These are phyloP conservation scores for Leptographium radiaticola DNA, from an alignment of 2,329 filamentous ascomycete genomes.

Conservation along the genomic window DNA sequence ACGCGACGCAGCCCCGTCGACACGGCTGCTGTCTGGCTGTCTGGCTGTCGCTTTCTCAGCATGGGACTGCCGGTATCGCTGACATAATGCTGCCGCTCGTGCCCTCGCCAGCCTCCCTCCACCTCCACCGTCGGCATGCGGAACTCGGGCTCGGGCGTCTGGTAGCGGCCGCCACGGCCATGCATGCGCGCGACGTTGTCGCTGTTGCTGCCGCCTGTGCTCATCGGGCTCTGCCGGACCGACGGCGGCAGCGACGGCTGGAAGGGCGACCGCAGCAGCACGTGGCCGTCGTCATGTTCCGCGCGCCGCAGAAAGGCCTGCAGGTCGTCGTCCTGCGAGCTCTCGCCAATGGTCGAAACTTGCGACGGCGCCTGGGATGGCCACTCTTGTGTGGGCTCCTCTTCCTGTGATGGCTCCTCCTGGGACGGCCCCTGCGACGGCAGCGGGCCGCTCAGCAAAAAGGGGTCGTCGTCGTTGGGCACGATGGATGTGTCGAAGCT, in stretches of 20 bases:
- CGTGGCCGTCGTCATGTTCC: constrained; percentile 34
- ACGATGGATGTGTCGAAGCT: constrained; percentile 45
- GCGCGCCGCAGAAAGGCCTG: constrained; percentile 38
- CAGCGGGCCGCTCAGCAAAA: constrained; percentile 27
- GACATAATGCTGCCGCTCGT: constrained; percentile 14
- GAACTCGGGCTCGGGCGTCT: constrained; percentile 36
- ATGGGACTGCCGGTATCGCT: constrained; percentile 10
- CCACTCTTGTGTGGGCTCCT: neutral
- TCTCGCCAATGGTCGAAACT: constrained; percentile 23
- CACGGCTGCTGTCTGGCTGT: too few relatives aligned
- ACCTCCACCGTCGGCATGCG: constrained; percentile 37
- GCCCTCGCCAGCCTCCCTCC: constrained; percentile 18
- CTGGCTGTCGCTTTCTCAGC: neutral
- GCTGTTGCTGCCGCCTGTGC: constrained; percentile 5
- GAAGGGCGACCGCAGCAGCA: constrained; percentile 42
- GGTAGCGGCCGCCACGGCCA: constrained; percentile 12
- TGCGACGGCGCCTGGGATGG: too few relatives aligned
- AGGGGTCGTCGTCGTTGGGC: constrained; percentile 24
- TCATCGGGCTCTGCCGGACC: constrained; percentile 17
- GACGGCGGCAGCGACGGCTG: constrained; percentile 35
- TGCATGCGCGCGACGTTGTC: neutral
- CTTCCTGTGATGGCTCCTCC: neutral
- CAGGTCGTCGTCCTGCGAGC: constrained; percentile 43
- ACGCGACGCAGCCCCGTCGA: neutral
- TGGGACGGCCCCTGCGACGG: constrained; percentile 32